These are phyloP conservation scores for Petunia hybrid DNA, from an alignment of 305 asterid genomes.

Conservation along the genomic window DNA sequence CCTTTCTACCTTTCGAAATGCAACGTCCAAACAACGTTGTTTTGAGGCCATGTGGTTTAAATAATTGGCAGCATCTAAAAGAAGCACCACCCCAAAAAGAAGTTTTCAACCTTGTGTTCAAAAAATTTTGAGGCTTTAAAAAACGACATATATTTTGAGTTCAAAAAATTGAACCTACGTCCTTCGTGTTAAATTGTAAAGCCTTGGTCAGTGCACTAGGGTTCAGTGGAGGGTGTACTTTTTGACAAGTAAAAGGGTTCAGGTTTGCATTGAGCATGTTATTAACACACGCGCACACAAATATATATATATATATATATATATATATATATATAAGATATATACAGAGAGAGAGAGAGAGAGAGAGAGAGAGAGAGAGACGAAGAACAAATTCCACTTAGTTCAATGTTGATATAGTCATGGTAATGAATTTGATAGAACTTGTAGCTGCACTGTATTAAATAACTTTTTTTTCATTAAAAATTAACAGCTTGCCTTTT, in stretches of 20 bases:
- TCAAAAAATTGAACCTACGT: background rate
- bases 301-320: too few species aligned
- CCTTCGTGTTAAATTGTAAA: background rate
- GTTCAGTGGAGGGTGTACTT: background rate
- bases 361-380: background rate
- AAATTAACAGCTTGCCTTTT: background rate
- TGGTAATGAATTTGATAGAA: background rate
- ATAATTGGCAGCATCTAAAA: background rate
- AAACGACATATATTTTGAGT: background rate
- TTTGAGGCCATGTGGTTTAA: background rate
- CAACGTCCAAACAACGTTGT: background rate
- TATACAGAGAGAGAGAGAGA: too few species aligned
- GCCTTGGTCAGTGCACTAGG: background rate
- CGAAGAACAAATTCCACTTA: background rate
- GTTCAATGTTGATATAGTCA: background rate
- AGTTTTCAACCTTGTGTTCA: background rate
- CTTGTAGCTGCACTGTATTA: background rate
- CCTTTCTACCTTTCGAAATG: background rate
- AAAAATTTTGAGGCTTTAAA: too few species aligned
- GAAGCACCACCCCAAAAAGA: background rate
- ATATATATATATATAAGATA: too few species aligned
- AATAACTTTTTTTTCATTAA: background rate
- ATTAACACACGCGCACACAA: too few species aligned
- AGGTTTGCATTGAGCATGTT: background rate
- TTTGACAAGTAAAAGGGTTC: constrained; percentile 3